Percentiles rank a stretch among this genome's conserved stretches.
Evolutionary conservation across 2,329 filamentous ascomycete genomes (phyloP).

Genomic region (Pseudogymnoascus sp.): DNA sequence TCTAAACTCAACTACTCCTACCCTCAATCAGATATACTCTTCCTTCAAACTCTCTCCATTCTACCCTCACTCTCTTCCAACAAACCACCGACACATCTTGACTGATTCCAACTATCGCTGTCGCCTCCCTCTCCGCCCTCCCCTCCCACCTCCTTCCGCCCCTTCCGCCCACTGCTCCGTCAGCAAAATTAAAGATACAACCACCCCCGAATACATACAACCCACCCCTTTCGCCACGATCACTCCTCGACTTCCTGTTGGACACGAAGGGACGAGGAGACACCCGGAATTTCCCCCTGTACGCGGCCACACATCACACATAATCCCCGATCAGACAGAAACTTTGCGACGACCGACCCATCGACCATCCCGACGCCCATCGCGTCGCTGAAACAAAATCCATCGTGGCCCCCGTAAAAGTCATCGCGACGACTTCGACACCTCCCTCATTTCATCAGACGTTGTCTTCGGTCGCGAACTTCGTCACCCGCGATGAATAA

Average conservation of each 20-base stretch:
- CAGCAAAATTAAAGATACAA: conserved; percentile 1
- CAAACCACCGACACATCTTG: background rate
- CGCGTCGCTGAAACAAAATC: conserved; percentile 5
- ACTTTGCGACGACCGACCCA: background rate
- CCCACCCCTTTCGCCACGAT: background rate
- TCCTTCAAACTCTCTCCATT: background rate
- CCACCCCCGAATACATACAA: background rate
- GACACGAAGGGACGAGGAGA: background rate
- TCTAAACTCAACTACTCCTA: background rate
- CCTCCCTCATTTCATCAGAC: background rate
- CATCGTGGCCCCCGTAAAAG: background rate
- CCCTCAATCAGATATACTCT: conserved; percentile 4
- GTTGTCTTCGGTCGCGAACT: conserved; percentile 9
- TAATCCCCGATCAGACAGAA: background rate
- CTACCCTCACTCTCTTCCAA: background rate
- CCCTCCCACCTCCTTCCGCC: background rate
- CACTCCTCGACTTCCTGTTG: background rate
- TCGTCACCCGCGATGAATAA: conserved; percentile 24
- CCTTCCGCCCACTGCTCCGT: background rate
- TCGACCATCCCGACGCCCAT: background rate
- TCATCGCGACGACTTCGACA: conserved; percentile 8
- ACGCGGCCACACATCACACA: background rate
- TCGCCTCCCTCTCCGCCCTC: background rate
- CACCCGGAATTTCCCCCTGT: background rate
- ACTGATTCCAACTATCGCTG: background rate